Evolutionary conservation across 805 yeast genomes (phyloP).

Genomic region (Suhomyces pyralidae): DNA sequence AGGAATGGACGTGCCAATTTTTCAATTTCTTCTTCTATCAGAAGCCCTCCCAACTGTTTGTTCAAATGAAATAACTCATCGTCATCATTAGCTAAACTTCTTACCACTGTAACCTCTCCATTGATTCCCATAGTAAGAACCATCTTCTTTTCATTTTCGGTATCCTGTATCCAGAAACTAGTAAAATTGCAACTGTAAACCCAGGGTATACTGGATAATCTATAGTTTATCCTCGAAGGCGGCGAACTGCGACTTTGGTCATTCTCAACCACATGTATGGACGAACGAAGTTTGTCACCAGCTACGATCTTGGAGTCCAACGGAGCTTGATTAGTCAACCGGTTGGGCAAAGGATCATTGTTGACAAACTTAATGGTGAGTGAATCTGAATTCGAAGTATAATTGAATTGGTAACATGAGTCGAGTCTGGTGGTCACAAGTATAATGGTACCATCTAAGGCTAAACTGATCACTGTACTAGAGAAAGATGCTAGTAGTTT

Average conservation of each 20-base stretch:
- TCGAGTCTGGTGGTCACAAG: constrained; percentile 33
- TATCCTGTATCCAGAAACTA: constrained; percentile 17
- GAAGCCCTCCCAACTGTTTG: constrained; percentile 10
- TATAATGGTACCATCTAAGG: constrained; percentile 16
- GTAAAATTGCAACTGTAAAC: constrained; percentile 23
- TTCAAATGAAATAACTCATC: constrained; percentile 14
- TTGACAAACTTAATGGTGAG: constrained; percentile 13
- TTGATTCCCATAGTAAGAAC: constrained; percentile 33
- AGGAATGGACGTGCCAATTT: constrained; percentile 31
- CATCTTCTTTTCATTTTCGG: not conserved
- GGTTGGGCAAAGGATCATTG: constrained; percentile 34
- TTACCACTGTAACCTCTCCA: constrained; percentile 31
- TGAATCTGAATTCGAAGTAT: constrained; percentile 1
- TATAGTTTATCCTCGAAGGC: constrained; percentile 8
- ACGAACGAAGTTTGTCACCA: constrained; percentile 36
- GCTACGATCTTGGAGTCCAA: constrained; percentile 22
- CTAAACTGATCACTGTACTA: constrained; percentile 28
- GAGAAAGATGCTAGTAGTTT: constrained; percentile 22
- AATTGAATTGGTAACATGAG: constrained; percentile 30
- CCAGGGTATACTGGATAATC: constrained; percentile 31
- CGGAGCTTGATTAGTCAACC: constrained; percentile 28
- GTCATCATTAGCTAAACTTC: constrained; percentile 12
- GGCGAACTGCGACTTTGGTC: constrained; percentile 1
- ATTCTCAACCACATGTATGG: constrained; percentile 24
- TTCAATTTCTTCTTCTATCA: constrained; percentile 15